These are phyloP conservation scores for Blastobotrys persicus DNA, from an alignment of 1,139 yeast species.

Conservation along the genomic window DNA sequence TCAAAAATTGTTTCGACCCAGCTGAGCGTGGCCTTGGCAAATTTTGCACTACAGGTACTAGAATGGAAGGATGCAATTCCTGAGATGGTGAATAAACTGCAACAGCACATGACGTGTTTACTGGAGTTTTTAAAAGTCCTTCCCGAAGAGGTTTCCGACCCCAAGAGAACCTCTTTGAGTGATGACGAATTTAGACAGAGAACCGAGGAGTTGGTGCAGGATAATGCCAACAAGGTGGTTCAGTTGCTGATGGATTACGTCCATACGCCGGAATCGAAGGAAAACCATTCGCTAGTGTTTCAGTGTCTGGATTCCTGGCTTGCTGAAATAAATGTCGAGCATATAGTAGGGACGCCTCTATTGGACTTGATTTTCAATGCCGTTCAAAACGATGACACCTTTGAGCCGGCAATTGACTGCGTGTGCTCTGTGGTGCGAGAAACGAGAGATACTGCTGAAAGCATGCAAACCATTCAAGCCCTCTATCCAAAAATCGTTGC, in stretches of 20 bases:
- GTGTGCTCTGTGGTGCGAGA: conserved; percentile 74
- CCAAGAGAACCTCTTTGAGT: conserved; percentile 71
- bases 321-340: conserved; percentile 61
- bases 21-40: conserved; percentile 75
- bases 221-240: conserved; percentile 69
- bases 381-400: conserved; percentile 59
- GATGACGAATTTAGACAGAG: conserved; percentile 76
- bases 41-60: conserved; percentile 72
- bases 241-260: conserved; percentile 45
- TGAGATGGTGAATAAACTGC: conserved; percentile 58
- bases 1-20: conserved; percentile 70
- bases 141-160: conserved; percentile 87
- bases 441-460: conserved; percentile 63
- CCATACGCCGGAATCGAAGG: conserved; percentile 42
- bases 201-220: conserved; percentile 58
- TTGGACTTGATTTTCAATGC: conserved; percentile 70
- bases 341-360: conserved; percentile 59
- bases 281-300: conserved; percentile 47
- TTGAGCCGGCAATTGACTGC: conserved; percentile 88
- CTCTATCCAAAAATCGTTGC: conserved; percentile 66
- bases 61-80: conserved; percentile 69
- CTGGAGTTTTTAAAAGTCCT: conserved; percentile 80
- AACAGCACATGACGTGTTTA: conserved; percentile 44
- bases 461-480: conserved; percentile 56
- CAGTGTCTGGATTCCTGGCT: conserved; percentile 89